Evolutionary conservation across 306 rosid genomes (phyloP).

Genomic region (Quercus robur): DNA sequence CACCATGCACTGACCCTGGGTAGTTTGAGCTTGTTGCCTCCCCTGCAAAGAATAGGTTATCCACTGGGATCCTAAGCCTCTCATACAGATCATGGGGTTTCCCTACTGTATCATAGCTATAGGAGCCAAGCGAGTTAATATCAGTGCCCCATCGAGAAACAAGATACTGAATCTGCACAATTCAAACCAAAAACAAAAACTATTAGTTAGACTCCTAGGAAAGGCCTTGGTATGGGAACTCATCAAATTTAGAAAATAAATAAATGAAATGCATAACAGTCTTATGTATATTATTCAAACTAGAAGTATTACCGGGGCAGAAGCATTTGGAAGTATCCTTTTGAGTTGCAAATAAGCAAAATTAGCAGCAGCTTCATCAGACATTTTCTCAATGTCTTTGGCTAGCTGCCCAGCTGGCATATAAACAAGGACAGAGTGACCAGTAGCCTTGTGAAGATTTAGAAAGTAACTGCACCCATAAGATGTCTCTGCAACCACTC

Average conservation of each 20-base stretch:
- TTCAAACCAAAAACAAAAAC: background rate
- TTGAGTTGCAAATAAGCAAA: conserved; percentile 80
- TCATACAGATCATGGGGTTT: conserved; percentile 90
- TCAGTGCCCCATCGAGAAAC: conserved; percentile 98
- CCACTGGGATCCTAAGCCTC: conserved; percentile 87
- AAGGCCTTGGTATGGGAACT: background rate
- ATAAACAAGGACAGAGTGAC: conserved; percentile 88
- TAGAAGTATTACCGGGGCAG: conserved; percentile 62
- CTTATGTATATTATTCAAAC: background rate
- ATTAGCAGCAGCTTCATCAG: conserved; percentile 95
- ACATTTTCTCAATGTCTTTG: conserved; percentile 95
- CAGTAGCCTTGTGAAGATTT: conserved; percentile 97
- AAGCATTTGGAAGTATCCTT: conserved; percentile 92
- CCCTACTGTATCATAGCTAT: conserved; percentile 85
- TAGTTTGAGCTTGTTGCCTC: conserved; percentile 80
- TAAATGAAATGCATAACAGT: background rate
- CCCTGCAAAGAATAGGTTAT: conserved; percentile 95
- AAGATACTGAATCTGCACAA: conserved; percentile 75
- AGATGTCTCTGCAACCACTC: conserved; percentile 94
- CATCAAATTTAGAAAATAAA: background rate
- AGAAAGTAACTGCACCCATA: conserved; percentile 97
- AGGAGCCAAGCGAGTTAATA: conserved; percentile 75
- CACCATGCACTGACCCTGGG: conserved; percentile 97
- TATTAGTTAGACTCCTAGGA: background rate
- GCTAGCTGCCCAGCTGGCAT: conserved; percentile 99